These are phyloP conservation scores for Rhodotorula mucilaginosa DNA, from an alignment of 1,284 basidiomycete genomes.

Conservation along the genomic window DNA sequence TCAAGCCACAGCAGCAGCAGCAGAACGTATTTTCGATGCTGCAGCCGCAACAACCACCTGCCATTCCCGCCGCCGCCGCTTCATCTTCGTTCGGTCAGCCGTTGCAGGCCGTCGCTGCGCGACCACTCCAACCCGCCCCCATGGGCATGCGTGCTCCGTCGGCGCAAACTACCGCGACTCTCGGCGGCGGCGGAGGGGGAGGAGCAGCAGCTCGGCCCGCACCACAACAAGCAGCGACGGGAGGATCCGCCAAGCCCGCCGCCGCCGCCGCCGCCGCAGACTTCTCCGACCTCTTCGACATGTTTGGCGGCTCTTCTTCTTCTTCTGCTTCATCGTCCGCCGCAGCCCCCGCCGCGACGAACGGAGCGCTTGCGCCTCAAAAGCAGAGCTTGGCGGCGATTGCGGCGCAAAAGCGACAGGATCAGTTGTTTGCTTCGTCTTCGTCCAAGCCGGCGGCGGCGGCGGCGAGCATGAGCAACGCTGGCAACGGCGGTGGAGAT, in stretches of 20 bases:
- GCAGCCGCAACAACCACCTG: slow-evolving; percentile 45
- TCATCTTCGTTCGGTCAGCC: slow-evolving; percentile 20
- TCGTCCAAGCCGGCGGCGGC: not conserved
- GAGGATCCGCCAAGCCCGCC: slow-evolving; percentile 2
- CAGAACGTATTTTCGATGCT: slow-evolving; percentile 56
- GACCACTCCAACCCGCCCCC: too few species aligned
- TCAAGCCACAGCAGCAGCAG: slow-evolving; percentile 28
- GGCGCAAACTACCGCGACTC: too few species aligned
- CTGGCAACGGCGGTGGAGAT: not conserved
- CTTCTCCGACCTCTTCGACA: slow-evolving; percentile 37
- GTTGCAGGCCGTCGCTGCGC: not conserved
- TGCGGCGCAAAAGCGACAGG: slow-evolving; percentile 46
- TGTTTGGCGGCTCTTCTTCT: not conserved
- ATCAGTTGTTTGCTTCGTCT: slow-evolving; percentile 25
- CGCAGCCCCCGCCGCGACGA: slow-evolving; percentile 5
- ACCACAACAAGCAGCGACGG: not conserved
- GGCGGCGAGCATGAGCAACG: not conserved
- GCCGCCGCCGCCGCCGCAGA: slow-evolving; percentile 15
- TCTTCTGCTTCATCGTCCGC: too few species aligned
- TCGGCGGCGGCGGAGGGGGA: not conserved
- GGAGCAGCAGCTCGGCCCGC: not conserved
- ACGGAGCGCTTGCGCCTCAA: slow-evolving; percentile 4
- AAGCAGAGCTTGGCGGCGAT: slow-evolving; percentile 50
- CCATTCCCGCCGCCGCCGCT: slow-evolving; percentile 19
- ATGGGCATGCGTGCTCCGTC: too few species aligned